phyloP scores from a whole-genome alignment of 2,329 filamentous ascomycete species.

The Trichophyton schoenleinii region DNA sequence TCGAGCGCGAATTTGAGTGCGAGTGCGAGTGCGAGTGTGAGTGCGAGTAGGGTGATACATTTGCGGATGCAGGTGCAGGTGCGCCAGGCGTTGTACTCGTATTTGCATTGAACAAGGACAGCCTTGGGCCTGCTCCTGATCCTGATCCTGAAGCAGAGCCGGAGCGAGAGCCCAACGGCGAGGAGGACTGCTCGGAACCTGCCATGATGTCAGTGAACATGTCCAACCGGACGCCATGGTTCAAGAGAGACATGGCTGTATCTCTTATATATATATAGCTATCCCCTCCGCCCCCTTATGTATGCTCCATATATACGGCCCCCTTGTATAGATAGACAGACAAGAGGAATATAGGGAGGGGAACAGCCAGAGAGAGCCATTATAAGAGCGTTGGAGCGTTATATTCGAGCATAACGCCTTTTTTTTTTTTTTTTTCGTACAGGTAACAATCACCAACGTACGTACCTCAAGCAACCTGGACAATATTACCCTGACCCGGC shows the following conservation, averaged over 20 bases:
- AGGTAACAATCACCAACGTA: background rate
- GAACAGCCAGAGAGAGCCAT: background rate
- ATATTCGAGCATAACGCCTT: background rate
- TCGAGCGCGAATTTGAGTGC: constrained; percentile 8
- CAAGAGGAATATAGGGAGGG: too few species aligned
- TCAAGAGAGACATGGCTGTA: background rate
- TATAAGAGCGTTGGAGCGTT: background rate
- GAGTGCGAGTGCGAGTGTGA: background rate
- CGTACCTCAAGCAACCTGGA: background rate
- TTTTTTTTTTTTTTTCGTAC: background rate
- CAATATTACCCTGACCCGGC: background rate
- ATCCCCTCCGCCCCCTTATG: too few species aligned
- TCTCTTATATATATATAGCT: background rate
- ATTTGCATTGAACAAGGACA: constrained; percentile 2
- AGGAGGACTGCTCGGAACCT: background rate
- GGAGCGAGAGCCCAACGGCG: background rate
- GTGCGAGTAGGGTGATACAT: background rate
- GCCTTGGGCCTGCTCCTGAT: background rate
- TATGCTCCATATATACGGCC: too few species aligned
- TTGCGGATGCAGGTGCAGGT: background rate
- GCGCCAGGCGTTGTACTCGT: background rate
- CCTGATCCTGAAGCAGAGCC: background rate
- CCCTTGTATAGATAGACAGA: too few species aligned
- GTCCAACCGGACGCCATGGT: background rate
- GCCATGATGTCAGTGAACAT: constrained; percentile 3